Evolutionary conservation across 2,329 filamentous ascomycete genomes (phyloP).

Genomic region (Cladosporium oxysporum): DNA sequence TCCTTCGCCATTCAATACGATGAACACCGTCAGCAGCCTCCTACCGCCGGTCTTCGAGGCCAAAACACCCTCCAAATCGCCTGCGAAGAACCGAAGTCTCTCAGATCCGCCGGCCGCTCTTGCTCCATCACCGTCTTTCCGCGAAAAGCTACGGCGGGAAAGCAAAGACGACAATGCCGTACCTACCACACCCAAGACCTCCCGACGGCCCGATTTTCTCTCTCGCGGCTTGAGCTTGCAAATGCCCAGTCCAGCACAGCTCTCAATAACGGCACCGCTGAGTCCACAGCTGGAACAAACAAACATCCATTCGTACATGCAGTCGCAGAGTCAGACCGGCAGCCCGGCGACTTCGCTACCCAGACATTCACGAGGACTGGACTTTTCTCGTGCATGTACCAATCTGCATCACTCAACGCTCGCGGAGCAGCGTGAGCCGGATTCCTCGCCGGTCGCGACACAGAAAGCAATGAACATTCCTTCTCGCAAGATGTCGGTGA

Average conservation of each 20-base stretch:
- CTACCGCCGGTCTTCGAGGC: conserved; percentile 3
- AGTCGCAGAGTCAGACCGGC: conserved; percentile 43
- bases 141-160: conserved; percentile 37
- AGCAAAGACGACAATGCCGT: conserved; percentile 49
- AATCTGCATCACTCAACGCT: conserved; percentile 94
- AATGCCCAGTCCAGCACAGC: conserved; percentile 53
- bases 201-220: conserved; percentile 66
- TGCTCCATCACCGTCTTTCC: conserved; percentile 49
- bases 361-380: conserved; percentile 82
- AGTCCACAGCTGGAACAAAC: conserved; percentile 36
- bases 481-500: conserved; percentile 49
- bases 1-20: neutral
- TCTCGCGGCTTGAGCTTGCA: conserved; percentile 69
- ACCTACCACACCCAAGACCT: conserved; percentile 55
- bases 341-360: conserved; percentile 80
- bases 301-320: conserved; percentile 42
- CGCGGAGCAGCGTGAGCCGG: conserved; percentile 82
- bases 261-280: conserved; percentile 24
- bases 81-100: conserved; percentile 45
- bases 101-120: conserved; percentile 44
- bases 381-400: conserved; percentile 90
- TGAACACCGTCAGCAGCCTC: conserved; percentile 8
- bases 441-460: conserved; percentile 83
- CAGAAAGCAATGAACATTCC: conserved; percentile 66
- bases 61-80: conserved; percentile 14